Conservation (phyloP, 371 early-diverging fungal genomes). For the Mucor indicus region DNA sequence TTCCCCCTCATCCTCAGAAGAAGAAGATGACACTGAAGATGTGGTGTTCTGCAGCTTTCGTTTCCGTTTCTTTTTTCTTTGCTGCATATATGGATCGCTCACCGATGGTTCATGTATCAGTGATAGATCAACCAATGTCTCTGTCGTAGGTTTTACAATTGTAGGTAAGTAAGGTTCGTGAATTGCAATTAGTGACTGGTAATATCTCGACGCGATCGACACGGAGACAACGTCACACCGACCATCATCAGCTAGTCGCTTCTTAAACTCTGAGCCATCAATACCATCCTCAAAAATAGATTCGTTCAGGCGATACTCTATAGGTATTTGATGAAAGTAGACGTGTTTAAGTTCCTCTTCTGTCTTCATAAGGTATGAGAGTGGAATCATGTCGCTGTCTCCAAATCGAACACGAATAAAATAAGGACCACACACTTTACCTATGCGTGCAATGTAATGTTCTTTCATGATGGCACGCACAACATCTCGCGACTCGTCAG, state of each 20-base stretch:
- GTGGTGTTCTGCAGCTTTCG: not conserved
- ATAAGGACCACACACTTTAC: constrained; percentile 9
- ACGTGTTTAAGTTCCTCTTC: constrained; percentile 20
- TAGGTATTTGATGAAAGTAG: constrained; percentile 20
- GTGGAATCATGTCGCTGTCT: constrained; percentile 19
- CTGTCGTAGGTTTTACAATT: constrained; percentile 1
- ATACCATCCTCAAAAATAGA: constrained; percentile 29
- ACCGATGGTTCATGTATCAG: not conserved
- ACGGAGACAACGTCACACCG: constrained; percentile 21
- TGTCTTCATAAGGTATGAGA: constrained; percentile 21
- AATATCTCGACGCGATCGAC: constrained; percentile 18
- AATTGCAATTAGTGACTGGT: constrained; percentile 22
- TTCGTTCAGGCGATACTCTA: constrained; percentile 14
- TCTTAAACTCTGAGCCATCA: constrained; percentile 23
- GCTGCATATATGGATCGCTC: not conserved
- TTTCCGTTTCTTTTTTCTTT: constrained; percentile 5
- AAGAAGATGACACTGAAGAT: not conserved
- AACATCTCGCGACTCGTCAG: constrained; percentile 20
- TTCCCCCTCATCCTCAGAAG: not conserved
- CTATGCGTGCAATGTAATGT: constrained; percentile 9
- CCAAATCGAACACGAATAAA: constrained; percentile 19
- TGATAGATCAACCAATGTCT: not conserved
- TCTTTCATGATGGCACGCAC: constrained; percentile 24
- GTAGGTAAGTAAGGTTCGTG: constrained; percentile 35
- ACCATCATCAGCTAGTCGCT: constrained; percentile 14